Conservation (phyloP, 352 stramenopile species). For the Globisporangium canariense region DNA sequence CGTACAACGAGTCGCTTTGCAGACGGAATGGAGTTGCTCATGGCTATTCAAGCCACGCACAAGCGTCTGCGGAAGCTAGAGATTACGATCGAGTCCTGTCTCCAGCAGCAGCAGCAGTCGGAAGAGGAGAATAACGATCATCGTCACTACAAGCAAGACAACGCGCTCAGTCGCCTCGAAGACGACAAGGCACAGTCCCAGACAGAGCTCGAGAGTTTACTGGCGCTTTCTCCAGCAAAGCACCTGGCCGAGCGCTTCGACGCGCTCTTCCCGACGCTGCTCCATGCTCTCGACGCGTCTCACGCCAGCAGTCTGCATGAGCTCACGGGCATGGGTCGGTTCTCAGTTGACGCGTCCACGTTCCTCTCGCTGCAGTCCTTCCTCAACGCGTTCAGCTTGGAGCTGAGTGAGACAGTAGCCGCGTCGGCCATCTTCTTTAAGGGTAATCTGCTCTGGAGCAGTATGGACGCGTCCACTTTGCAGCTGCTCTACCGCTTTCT, state of each 20-base stretch:
- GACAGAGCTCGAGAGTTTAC: slow-evolving; percentile 27
- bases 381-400: slow-evolving; percentile 34
- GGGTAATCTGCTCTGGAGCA: slow-evolving; percentile 53
- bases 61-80: slow-evolving; percentile 47
- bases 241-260: slow-evolving; percentile 23
- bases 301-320: slow-evolving; percentile 37
- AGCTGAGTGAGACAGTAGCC: slow-evolving; percentile 14
- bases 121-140: slow-evolving; percentile 9
- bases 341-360: slow-evolving; percentile 43
- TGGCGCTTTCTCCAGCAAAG: slow-evolving; percentile 27
- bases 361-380: slow-evolving; percentile 56
- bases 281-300: slow-evolving; percentile 30
- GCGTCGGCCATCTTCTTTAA: slow-evolving; percentile 44
- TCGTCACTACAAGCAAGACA: neutral
- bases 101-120: slow-evolving; percentile 16
- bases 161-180: slow-evolving; percentile 4
- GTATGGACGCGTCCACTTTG: slow-evolving; percentile 30
- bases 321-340: slow-evolving; percentile 42
- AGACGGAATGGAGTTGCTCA: slow-evolving; percentile 55
- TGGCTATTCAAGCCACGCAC: slow-evolving; percentile 28
- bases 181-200: slow-evolving; percentile 15
- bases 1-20: neutral
- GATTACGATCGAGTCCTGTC: slow-evolving; percentile 23
- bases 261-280: slow-evolving; percentile 41
- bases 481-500: slow-evolving; percentile 46